These are phyloP conservation scores for Eucalyptus curtisii DNA, from an alignment of 345 rosid species.

Conservation along the genomic window DNA sequence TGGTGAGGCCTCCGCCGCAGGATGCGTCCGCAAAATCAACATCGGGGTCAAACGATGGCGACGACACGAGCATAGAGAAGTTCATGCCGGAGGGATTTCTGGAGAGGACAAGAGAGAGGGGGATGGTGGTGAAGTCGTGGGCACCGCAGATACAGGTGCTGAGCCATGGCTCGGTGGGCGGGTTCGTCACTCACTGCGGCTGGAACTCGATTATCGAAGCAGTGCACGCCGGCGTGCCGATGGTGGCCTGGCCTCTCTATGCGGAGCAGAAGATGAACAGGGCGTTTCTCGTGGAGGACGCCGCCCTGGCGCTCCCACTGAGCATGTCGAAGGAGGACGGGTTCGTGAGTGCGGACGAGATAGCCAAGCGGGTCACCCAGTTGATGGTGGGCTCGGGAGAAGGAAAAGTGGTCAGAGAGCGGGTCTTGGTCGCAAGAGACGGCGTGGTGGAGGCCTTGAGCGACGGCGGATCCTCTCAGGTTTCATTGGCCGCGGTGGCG, in stretches of 20 bases:
- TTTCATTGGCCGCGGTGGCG: neutral
- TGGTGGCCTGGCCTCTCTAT: neutral
- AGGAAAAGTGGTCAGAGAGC: neutral
- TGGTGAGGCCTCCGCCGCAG: neutral
- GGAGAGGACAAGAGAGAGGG: neutral
- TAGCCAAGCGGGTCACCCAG: neutral
- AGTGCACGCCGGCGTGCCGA: neutral
- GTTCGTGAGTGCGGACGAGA: neutral
- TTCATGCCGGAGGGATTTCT: neutral
- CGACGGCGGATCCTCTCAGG: neutral
- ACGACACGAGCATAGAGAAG: neutral
- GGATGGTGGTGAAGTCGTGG: neutral
- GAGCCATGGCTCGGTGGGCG: neutral
- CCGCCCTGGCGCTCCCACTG: neutral
- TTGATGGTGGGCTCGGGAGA: neutral
- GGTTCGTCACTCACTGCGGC: neutral
- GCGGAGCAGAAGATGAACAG: slow-evolving; percentile 1
- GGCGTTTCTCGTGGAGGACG: neutral
- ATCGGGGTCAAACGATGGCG: neutral
- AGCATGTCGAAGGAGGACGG: neutral
- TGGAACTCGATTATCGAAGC: neutral
- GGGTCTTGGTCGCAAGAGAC: neutral
- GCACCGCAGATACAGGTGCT: neutral
- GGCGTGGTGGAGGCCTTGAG: neutral
- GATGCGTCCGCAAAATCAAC: neutral